Evolutionary conservation across 768 basidiomycete genomes (phyloP).

Genomic region (Paxillus involutus): DNA sequence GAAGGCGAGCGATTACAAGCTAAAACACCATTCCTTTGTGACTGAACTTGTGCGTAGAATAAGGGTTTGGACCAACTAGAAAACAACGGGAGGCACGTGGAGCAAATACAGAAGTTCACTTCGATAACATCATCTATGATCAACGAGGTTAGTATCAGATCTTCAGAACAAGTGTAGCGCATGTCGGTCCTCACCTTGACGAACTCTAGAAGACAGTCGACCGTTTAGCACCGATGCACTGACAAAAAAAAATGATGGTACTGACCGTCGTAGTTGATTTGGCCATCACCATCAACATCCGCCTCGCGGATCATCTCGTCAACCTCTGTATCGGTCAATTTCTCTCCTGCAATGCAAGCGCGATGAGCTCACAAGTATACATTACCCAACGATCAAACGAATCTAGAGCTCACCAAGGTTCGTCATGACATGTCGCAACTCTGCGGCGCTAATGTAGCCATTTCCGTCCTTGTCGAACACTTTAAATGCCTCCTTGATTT

Average conservation of each 20-base stretch:
- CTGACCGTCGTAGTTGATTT: slow-evolving; percentile 83
- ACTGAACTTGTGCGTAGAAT: background rate
- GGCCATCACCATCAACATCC: slow-evolving; percentile 92
- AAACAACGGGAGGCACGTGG: slow-evolving; percentile 12
- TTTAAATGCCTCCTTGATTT: slow-evolving; percentile 95
- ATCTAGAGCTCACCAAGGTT: slow-evolving; percentile 62
- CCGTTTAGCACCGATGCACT: background rate
- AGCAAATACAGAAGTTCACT: slow-evolving; percentile 38
- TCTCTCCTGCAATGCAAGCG: slow-evolving; percentile 58
- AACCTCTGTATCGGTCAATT: slow-evolving; percentile 82
- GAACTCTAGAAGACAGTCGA: slow-evolving; percentile 52
- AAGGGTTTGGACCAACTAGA: background rate
- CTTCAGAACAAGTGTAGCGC: background rate
- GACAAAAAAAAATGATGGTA: background rate
- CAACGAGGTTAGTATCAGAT: slow-evolving; percentile 9
- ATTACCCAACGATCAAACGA: background rate
- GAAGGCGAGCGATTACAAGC: slow-evolving; percentile 8
- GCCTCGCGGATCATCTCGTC: slow-evolving; percentile 98
- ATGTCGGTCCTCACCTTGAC: slow-evolving; percentile 52
- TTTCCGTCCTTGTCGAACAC: slow-evolving; percentile 97
- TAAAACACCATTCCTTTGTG: background rate
- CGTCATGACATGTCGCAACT: slow-evolving; percentile 90
- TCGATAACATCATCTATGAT: slow-evolving; percentile 71
- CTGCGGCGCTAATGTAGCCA: slow-evolving; percentile 83
- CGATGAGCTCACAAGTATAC: slow-evolving; percentile 2